phyloP scores from a whole-genome alignment of 2,329 filamentous ascomycete genomes.

The Domatiomyces catenatus region DNA sequence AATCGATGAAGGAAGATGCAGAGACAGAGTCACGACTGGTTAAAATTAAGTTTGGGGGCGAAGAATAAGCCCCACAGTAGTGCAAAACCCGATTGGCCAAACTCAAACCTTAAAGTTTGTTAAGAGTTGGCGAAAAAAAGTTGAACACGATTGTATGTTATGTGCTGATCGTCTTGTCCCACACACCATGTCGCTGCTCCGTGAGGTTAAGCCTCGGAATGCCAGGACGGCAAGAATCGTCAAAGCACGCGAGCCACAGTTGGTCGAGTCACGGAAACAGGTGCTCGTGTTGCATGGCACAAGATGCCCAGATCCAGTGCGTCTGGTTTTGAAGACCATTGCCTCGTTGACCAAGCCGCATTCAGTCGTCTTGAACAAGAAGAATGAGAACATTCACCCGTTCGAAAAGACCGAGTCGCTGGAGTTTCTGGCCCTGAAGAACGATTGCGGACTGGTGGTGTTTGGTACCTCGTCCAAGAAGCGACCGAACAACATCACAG shows the following conservation, averaged over 20 bases:
- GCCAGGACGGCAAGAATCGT: conserved; percentile 90
- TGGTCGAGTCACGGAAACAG: conserved; percentile 75
- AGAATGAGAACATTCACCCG: conserved; percentile 76
- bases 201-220: conserved; percentile 45
- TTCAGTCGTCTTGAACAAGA: conserved; percentile 86
- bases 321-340: conserved; percentile 73
- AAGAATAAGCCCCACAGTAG: too few species aligned
- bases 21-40: too few species aligned
- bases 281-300: conserved; percentile 82
- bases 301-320: conserved; percentile 64
- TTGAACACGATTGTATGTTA: too few species aligned
- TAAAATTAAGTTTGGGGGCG: too few species aligned
- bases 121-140: too few species aligned
- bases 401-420: conserved; percentile 80
- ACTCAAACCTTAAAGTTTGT: too few species aligned
- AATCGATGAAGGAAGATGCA: too few species aligned
- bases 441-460: conserved; percentile 73
- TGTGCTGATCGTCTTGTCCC: not conserved
- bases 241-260: conserved; percentile 81
- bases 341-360: conserved; percentile 71
- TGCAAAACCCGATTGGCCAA: too few species aligned
- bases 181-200: not conserved
- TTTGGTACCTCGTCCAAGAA: conserved; percentile 86
- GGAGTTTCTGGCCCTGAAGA: conserved; percentile 93
- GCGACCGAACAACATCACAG: conserved; percentile 75